Percentiles rank a stretch among this genome's conserved stretches.
Conservation (phyloP, 2,329 filamentous ascomycete species). For the Ramularia endophylla region DNA sequence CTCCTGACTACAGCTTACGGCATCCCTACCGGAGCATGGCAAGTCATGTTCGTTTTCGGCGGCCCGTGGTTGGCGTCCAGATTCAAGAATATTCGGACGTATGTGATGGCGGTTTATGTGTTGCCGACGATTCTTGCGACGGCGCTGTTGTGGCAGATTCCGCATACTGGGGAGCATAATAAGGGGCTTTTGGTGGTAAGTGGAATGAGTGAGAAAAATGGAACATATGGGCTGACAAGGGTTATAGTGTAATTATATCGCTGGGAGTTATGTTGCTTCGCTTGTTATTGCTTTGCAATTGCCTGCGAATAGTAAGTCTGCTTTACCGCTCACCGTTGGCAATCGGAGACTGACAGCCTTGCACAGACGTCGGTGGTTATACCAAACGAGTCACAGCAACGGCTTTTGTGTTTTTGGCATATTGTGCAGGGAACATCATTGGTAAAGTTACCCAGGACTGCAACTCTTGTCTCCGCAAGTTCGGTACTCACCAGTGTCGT, state of each 20-base stretch:
- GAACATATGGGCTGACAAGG: no score
- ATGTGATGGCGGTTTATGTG: conserved; percentile 49
- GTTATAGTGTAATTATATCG: conserved; percentile 44
- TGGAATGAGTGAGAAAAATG: no score
- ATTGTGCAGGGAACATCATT: conserved; percentile 43
- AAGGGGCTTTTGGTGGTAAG: conserved; percentile 44
- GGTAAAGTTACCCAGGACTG: no score
- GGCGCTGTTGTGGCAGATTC: conserved; percentile 47
- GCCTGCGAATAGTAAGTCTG: conserved; percentile 36
- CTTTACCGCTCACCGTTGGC: no score
- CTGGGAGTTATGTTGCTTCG: conserved; percentile 45
- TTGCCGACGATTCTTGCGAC: conserved; percentile 48
- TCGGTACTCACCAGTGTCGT: no score
- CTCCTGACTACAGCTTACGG: conserved; percentile 48
- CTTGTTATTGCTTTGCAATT: conserved; percentile 51
- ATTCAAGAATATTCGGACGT: conserved; percentile 47
- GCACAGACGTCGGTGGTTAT: conserved; percentile 42
- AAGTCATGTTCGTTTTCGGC: conserved; percentile 48
- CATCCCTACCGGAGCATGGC: conserved; percentile 51
- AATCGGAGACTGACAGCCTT: no score
- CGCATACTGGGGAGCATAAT: conserved; percentile 31
- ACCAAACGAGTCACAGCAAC: conserved; percentile 44
- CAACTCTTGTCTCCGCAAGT: no score
- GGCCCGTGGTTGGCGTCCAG: conserved; percentile 48
- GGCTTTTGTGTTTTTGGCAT: conserved; percentile 42